These are phyloP conservation scores for Microdochium bolleyi DNA, from an alignment of 2,329 filamentous ascomycete species.

Conservation along the genomic window DNA sequence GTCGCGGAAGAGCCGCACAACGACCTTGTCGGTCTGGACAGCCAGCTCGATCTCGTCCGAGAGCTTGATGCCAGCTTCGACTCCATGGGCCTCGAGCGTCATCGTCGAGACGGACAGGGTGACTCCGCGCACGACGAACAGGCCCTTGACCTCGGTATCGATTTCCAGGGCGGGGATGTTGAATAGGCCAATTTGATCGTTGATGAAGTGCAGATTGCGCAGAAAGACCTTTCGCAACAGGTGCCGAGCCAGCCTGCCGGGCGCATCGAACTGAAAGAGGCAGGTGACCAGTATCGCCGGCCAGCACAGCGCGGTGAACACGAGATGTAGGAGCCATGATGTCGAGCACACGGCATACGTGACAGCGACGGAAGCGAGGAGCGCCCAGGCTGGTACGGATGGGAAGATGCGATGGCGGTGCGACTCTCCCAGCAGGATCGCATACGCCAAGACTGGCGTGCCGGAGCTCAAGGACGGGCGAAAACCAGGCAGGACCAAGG, in stretches of 20 bases:
- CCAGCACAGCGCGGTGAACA: slow-evolving; percentile 32
- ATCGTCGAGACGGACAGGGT: slow-evolving; percentile 41
- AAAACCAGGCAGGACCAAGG: not conserved
- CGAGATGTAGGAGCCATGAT: slow-evolving; percentile 41
- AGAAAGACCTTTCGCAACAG: slow-evolving; percentile 24
- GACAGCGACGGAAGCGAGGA: slow-evolving; percentile 36
- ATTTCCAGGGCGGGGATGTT: slow-evolving; percentile 41
- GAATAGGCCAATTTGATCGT: slow-evolving; percentile 36
- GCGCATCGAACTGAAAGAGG: slow-evolving; percentile 31
- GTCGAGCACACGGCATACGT: slow-evolving; percentile 37
- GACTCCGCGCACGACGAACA: slow-evolving; percentile 42
- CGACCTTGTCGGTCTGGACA: slow-evolving; percentile 39
- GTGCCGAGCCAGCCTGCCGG: not conserved
- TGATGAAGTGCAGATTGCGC: slow-evolving; percentile 37
- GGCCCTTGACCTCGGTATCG: slow-evolving; percentile 41
- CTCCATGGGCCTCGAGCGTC: slow-evolving; percentile 39
- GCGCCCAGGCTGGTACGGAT: slow-evolving; percentile 34
- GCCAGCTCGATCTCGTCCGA: slow-evolving; percentile 44
- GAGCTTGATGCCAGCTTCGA: slow-evolving; percentile 44
- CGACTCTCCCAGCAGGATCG: not conserved
- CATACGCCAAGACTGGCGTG: not conserved
- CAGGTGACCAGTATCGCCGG: slow-evolving; percentile 30
- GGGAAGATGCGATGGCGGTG: slow-evolving; percentile 26
- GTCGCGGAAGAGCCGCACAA: slow-evolving; percentile 35
- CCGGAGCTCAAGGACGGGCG: not conserved